These are phyloP conservation scores for Cryphonectria nitschkei DNA, from an alignment of 2,329 filamentous ascomycete species.

Conservation along the genomic window DNA sequence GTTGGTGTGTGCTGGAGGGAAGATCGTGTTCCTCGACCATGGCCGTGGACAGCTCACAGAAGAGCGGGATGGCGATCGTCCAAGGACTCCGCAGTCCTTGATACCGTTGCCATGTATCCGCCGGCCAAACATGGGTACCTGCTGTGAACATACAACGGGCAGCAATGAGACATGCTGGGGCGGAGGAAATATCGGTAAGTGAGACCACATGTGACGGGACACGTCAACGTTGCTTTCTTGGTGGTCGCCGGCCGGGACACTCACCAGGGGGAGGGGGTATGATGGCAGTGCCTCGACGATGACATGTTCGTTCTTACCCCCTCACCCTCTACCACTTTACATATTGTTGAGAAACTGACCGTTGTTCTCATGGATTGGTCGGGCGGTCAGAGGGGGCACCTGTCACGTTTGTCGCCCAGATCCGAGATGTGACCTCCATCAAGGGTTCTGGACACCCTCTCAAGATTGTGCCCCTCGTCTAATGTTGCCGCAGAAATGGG, in stretches of 20 bases:
- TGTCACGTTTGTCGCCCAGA: conserved; percentile 5
- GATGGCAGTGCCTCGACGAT: not conserved
- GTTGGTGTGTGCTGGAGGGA: not conserved
- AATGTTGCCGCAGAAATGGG: not conserved
- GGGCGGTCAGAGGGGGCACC: not conserved
- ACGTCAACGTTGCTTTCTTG: conserved; percentile 20
- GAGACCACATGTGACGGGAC: conserved; percentile 28
- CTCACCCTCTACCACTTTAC: not conserved
- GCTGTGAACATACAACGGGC: conserved; percentile 15
- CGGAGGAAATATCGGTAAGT: conserved; percentile 18
- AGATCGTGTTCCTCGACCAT: too few species aligned
- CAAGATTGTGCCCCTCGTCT: not conserved
- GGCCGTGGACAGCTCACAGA: not conserved
- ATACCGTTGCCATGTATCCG: not conserved
- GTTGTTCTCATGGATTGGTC: not conserved
- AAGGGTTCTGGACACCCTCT: conserved; percentile 1
- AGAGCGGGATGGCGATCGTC: not conserved
- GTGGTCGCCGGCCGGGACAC: not conserved
- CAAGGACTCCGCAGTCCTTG: not conserved
- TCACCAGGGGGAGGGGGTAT: not conserved
- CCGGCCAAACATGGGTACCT: conserved; percentile 14
- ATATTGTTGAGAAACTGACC: conserved; percentile 1
- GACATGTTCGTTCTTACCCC: not conserved
- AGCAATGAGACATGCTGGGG: conserved; percentile 22
- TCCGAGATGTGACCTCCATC: conserved; percentile 12